Conservation (phyloP, 192 early-diverging fungal species). For the Podochytrium sp. region DNA sequence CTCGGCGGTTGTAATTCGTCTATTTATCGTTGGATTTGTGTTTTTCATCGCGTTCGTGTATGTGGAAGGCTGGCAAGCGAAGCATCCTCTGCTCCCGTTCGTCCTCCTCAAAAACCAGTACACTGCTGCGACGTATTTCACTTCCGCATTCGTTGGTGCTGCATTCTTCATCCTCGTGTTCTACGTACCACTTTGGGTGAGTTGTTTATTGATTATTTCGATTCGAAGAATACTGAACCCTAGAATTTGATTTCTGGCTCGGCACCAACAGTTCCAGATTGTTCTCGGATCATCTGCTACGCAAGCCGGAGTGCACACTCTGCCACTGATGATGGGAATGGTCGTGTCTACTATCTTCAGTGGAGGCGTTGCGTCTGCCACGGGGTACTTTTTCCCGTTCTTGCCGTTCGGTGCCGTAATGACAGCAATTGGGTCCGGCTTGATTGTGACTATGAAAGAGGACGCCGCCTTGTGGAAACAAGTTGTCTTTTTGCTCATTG, state of each 20-base stretch:
- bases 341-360: conserved; percentile 64
- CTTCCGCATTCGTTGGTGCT: conserved; percentile 37
- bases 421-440: conserved; percentile 25
- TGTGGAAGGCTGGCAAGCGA: conserved; percentile 60
- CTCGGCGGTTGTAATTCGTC: conserved; percentile 58
- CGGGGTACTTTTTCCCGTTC: conserved; percentile 62
- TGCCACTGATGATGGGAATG: conserved; percentile 68
- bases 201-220: too few relatives aligned
- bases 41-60: conserved; percentile 40
- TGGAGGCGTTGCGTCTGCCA: conserved; percentile 61
- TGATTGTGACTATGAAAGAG: conserved; percentile 26
- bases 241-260: too few relatives aligned
- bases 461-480: conserved; percentile 52
- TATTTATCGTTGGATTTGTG: conserved; percentile 68
- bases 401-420: conserved; percentile 56
- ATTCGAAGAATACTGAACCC: too few relatives aligned
- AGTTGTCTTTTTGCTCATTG: conserved; percentile 63
- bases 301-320: conserved; percentile 67
- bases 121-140: conserved; percentile 25
- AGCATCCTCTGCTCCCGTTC: conserved; percentile 71
- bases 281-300: conserved; percentile 71
- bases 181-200: conserved; percentile 47
- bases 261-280: too few relatives aligned
- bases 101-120: conserved; percentile 56
- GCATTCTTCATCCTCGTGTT: conserved; percentile 40